Base-by-base conservation (phyloP, 2,329 filamentous ascomycete species). In the Colletotrichum paranaense region DNA sequence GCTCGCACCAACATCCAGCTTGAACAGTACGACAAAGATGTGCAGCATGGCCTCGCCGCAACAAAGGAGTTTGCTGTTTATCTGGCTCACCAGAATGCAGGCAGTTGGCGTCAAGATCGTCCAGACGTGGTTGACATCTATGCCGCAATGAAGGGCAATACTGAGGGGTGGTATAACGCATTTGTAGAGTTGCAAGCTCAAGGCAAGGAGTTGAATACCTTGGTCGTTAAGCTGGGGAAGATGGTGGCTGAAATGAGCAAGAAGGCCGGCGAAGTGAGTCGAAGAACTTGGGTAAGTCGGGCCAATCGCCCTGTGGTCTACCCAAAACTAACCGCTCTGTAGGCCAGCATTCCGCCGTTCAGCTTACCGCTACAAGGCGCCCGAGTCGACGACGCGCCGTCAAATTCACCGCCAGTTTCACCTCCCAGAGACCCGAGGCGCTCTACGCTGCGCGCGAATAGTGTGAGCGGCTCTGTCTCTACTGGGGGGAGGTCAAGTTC, bases 71-170 rank as follows among this genome's bases (percentile, higher is more conserved):
- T 98, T 65, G 92, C 92, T 68, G 86, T 89, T 68, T 98, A 97
- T 81, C 86, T 98, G 62, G 86, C 88, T 6, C 86, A 90, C 42
- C 89, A 97, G 74, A 88, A 90, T 58, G 86, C 91, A 49, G 87
- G 89, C 5, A 86, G 88, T 76, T 91, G 90, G 81, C 88, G 91
- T 68, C 83, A 88, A 64, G 90, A 92, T 60, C 89, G 94, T 26
- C 86, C 88, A 2, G 88, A 90, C 60, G 85, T 92, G 59, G 87
- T 89, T 46, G 92, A 94, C 59, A 94, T 98, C 24, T 97, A 94
- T 77, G 90, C 92, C 53, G 95, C 95, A 49, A 98, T 98, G 95
- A 93, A 93, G 78, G 94, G 94, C 42, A 98, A 98, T 77, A 92
- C 95, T 9, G 93, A 97, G 75, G 95, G 95, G 56, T 98, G 96